Percentiles rank a stretch among this genome's conserved stretches.
These are phyloP conservation scores for Xanthoceras sorbifolium DNA, from an alignment of 345 rosid species.

Conservation along the genomic window DNA sequence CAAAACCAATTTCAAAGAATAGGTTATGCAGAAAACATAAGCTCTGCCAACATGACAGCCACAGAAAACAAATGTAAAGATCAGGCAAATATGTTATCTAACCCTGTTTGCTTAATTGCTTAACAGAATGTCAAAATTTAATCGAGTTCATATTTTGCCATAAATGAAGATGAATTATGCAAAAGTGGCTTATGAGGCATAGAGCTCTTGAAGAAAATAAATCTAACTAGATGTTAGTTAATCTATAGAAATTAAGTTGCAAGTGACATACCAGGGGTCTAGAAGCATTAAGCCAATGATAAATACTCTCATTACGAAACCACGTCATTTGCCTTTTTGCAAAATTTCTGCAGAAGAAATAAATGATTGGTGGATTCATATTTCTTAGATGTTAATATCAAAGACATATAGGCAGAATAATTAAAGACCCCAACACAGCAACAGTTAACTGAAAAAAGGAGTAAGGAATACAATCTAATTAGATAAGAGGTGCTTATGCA, in stretches of 20 bases:
- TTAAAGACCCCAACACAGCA: background rate
- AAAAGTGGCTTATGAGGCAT: background rate
- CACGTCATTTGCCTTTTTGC: conserved; percentile 96
- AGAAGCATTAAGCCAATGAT: conserved; percentile 94
- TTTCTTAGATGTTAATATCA: background rate
- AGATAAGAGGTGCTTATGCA: background rate
- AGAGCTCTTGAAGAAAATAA: background rate
- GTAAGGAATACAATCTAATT: background rate
- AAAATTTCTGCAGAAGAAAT: conserved; percentile 64
- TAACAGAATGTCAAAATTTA: background rate
- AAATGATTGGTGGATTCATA: background rate
- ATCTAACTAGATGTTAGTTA: background rate
- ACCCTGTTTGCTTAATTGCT: background rate
- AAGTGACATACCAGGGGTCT: conserved; percentile 63
- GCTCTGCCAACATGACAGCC: background rate
- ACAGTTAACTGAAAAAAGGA: background rate
- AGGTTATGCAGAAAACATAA: background rate
- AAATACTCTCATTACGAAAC: conserved; percentile 80
- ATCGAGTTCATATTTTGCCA: background rate
- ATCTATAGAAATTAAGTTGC: background rate
- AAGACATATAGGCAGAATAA: background rate
- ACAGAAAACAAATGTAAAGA: background rate
- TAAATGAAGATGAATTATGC: background rate
- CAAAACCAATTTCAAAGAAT: background rate
- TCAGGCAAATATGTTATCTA: background rate